These are phyloP conservation scores for Trichoderma koningiopsis DNA, from an alignment of 2,329 filamentous ascomycete species.

Conservation along the genomic window DNA sequence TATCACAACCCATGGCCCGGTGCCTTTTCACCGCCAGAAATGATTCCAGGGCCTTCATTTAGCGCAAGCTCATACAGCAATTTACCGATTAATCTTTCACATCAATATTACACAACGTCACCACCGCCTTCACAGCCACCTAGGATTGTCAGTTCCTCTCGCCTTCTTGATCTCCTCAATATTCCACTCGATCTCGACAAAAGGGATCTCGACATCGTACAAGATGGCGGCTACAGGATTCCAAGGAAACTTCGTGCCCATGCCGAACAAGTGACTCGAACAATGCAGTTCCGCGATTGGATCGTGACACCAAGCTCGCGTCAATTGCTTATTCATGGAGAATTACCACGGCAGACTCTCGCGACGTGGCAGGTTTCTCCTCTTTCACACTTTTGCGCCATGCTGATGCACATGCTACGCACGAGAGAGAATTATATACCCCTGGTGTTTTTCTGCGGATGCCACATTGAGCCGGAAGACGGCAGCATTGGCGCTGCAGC, in stretches of 20 bases:
- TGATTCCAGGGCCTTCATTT: background rate
- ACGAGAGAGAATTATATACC: background rate
- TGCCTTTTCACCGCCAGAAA: background rate
- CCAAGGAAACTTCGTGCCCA: background rate
- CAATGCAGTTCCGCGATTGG: constrained; percentile 9
- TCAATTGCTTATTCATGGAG: background rate
- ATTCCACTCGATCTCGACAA: background rate
- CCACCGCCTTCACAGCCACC: background rate
- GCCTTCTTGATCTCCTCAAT: background rate
- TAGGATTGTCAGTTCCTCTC: background rate
- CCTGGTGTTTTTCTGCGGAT: constrained; percentile 8
- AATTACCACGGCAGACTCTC: background rate
- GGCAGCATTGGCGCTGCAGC: background rate
- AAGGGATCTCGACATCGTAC: background rate
- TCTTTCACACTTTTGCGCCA: constrained; percentile 3
- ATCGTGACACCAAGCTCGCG: background rate
- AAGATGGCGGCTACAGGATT: background rate
- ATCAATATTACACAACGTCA: background rate
- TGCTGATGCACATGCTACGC: background rate
- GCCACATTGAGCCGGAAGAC: constrained; percentile 13
- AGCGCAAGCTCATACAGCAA: background rate
- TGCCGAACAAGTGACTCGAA: constrained; percentile 11
- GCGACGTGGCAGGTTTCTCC: background rate
- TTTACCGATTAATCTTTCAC: background rate
- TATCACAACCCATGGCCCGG: background rate